Base-by-base conservation (phyloP, 768 basidiomycete species). In the Cystobasidium ongulense region DNA sequence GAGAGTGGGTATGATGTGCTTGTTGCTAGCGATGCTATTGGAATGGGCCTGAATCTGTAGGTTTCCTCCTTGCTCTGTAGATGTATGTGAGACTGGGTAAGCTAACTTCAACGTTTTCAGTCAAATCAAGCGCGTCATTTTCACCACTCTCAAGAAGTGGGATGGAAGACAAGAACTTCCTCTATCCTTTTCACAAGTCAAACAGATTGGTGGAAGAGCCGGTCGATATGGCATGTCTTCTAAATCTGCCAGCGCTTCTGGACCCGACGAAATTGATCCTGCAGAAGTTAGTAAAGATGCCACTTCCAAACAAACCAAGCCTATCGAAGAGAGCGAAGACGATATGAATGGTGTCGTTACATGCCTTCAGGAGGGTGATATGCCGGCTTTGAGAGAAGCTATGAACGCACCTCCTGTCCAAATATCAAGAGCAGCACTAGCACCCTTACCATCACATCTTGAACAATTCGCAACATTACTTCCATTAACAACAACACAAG, bases 11-110 rank as follows among this genome's bases (percentile, higher is more conserved):
- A 90, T 78, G 90, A 95, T 77, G 88, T 98, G 1, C 84, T 99
- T 50, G 87, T 98, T 21, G 95, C 91, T 0, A 93, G 90, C 77
- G 96, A 99, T 78, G 92, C 93, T 0, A 88, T 97, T 62, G 93
- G 96, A 1, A 94, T 99, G 92, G 96, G 96, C 0, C 84, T 99
- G 25, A 98, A 99, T 79, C 82, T 99, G 96, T 97, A 80, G 53
- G 90, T 35, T 41, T 23, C 63, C 35, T 57, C 23, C 66, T 29
- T 29, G 3, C 31, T 46, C 29, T 39, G n/a, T n/a, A n/a, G n/a
- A n/a, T n/a, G n/a, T n/a, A n/a, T n/a, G n/a, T n/a, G n/a, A n/a
- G n/a, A n/a, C n/a, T n/a, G n/a, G n/a, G n/a, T n/a, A n/a, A 36
- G 21, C 39, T 73, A 39, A 17, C 33, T 18, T 33, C 25, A n/a